Percentiles rank a stretch among this genome's conserved stretches.
Conservation (phyloP, 345 rosid genomes). For the Geranium rotundifolium region DNA sequence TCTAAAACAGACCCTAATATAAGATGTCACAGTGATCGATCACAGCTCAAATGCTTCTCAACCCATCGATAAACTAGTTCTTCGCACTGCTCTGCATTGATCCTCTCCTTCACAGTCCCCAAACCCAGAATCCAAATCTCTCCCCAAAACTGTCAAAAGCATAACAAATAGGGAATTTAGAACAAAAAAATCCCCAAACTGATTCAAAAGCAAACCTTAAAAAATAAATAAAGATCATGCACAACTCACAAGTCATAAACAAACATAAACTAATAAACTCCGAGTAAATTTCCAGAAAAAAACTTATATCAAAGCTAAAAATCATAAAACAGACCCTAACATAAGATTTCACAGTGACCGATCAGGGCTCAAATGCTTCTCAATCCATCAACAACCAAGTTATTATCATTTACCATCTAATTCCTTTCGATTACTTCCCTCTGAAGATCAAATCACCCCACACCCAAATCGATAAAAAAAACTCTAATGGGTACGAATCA, state of each 20-base stretch:
- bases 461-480: too few species aligned
- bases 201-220: too few species aligned
- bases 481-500: background rate
- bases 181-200: background rate
- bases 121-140: background rate
- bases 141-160: background rate
- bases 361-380: too few species aligned
- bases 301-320: too few species aligned
- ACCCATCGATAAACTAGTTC: slow-evolving; percentile 21
- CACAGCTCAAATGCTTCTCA: too few species aligned
- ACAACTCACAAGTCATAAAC: background rate
- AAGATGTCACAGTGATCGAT: background rate
- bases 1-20: background rate
- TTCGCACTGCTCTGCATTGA: slow-evolving; percentile 12
- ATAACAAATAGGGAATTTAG: background rate
- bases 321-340: background rate
- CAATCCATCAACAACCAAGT: slow-evolving; percentile 14
- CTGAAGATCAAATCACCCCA: background rate
- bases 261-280: background rate
- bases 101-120: slow-evolving; percentile 22
- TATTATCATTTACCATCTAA: too few species aligned
- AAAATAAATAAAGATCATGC: background rate
- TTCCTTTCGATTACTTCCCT: too few species aligned
- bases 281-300: background rate
- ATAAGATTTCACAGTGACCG: background rate